These are phyloP conservation scores for Malus hybrid DNA, from an alignment of 331 rosid species.

Conservation along the genomic window DNA sequence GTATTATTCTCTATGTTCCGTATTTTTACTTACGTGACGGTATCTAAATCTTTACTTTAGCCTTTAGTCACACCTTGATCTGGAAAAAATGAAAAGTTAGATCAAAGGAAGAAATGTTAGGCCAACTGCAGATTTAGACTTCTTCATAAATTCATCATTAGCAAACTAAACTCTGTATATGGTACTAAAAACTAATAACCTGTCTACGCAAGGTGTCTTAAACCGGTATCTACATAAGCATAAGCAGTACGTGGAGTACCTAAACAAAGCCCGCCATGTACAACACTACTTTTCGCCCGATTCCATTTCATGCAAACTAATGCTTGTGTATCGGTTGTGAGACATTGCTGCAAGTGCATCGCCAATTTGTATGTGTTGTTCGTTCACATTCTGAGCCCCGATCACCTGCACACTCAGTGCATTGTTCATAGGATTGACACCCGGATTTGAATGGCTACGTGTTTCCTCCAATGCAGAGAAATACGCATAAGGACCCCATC, in stretches of 20 bases:
- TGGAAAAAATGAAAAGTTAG: not conserved
- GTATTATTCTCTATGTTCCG: not conserved
- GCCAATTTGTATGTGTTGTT: conserved; percentile 17
- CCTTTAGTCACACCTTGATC: not conserved
- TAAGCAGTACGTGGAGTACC: not conserved
- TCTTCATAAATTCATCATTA: not conserved
- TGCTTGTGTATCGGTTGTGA: not conserved
- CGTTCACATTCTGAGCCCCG: conserved; percentile 18
- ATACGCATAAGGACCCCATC: conserved; percentile 95
- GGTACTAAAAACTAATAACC: not conserved
- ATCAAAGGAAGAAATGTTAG: not conserved
- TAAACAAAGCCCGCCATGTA: not conserved
- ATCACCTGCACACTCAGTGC: conserved; percentile 14
- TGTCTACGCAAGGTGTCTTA: not conserved
- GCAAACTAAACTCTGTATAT: not conserved
- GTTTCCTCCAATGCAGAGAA: conserved; percentile 53
- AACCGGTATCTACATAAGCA: not conserved
- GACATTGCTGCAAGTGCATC: not conserved
- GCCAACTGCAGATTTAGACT: not conserved
- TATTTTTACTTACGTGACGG: not conserved
- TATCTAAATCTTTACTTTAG: no score
- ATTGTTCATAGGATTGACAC: conserved; percentile 8
- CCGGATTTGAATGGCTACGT: conserved; percentile 5
- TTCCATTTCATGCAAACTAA: conserved; percentile 11
- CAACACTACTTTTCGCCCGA: conserved; percentile 5